phyloP scores from a whole-genome alignment of 192 early-diverging fungal species.

The Powellomyces hirtus region DNA sequence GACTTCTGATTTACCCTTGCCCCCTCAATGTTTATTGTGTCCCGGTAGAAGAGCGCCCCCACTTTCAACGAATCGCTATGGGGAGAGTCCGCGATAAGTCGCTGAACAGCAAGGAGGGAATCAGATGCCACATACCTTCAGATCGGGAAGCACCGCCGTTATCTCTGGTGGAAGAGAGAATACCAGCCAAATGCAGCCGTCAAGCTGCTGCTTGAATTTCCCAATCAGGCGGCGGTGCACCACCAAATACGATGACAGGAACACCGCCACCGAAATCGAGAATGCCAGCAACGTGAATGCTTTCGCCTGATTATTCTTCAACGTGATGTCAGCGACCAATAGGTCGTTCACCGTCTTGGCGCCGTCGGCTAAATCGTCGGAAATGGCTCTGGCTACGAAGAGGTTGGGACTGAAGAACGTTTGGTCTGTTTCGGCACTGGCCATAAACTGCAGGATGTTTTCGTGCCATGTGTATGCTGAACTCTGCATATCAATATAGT shows the following conservation, averaged over 20 bases:
- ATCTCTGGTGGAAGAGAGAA: slow-evolving; percentile 10
- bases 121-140: background rate
- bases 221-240: slow-evolving; percentile 4
- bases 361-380: slow-evolving; percentile 2
- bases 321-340: background rate
- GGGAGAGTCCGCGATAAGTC: too few relatives aligned
- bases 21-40: background rate
- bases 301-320: background rate
- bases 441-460: background rate
- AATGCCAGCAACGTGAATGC: slow-evolving; percentile 6
- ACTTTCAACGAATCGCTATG: slow-evolving; percentile 22
- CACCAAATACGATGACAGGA: background rate
- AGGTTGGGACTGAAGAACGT: background rate
- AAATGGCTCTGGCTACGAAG: background rate
- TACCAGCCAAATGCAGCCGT: slow-evolving; percentile 10
- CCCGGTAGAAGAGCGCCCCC: slow-evolving; percentile 19
- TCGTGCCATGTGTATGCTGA: slow-evolving; percentile 13
- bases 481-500: background rate
- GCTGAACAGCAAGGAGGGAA: background rate
- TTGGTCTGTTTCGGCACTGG: background rate
- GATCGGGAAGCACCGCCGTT: background rate
- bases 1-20: too few relatives aligned
- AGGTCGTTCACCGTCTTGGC: background rate
- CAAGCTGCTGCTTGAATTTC: slow-evolving; percentile 1
- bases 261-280: background rate